Conservation (phyloP, 805 yeast genomes). For the Candida hungchunana region DNA sequence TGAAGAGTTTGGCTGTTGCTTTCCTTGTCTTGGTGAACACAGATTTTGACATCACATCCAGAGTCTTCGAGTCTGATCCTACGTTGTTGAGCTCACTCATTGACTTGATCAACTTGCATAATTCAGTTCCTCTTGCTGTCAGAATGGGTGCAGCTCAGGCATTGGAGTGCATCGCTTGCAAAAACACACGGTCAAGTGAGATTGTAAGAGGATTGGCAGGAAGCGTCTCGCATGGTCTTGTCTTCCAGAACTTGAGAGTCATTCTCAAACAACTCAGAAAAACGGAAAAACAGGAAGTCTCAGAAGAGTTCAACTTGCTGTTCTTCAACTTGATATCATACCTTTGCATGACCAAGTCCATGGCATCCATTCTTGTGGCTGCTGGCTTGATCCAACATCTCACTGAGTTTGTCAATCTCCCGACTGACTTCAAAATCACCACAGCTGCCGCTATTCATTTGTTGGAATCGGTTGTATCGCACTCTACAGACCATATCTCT, state of each 20-base stretch:
- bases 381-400: constrained; percentile 75
- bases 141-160: constrained; percentile 61
- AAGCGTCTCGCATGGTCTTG: constrained; percentile 77
- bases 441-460: constrained; percentile 62
- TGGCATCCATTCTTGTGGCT: constrained; percentile 54
- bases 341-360: constrained; percentile 50
- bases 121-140: constrained; percentile 46
- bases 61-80: constrained; percentile 69
- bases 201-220: constrained; percentile 76
- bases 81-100: constrained; percentile 63
- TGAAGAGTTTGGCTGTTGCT: constrained; percentile 66
- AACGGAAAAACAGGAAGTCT: constrained; percentile 34
- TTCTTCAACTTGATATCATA: constrained; percentile 62
- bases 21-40: constrained; percentile 53
- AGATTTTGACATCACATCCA: constrained; percentile 56
- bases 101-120: constrained; percentile 68
- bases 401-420: constrained; percentile 52
- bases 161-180: constrained; percentile 63
- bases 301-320: constrained; percentile 44
- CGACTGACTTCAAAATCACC: constrained; percentile 50
- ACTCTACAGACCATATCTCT: constrained; percentile 44
- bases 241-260: constrained; percentile 66
- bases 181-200: constrained; percentile 70
- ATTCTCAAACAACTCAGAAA: constrained; percentile 49
- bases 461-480: constrained; percentile 33